Conservation (phyloP, 2,329 filamentous ascomycete genomes). For the Pyrenophora tritici-repentis region DNA sequence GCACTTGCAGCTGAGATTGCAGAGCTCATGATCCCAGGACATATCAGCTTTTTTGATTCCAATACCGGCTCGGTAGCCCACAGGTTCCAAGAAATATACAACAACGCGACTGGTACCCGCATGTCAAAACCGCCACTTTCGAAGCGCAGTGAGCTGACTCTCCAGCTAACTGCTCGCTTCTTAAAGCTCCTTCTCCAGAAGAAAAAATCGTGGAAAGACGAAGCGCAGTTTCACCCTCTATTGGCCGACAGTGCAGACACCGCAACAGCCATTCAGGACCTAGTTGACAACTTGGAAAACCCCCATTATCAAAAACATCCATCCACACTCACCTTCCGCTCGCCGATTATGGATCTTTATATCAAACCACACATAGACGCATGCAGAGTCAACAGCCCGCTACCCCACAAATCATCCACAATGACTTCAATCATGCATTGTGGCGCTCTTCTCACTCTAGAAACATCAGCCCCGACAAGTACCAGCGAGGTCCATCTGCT, state of each 20-base stretch:
- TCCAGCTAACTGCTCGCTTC: background rate
- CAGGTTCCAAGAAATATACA: background rate
- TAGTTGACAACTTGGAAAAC: background rate
- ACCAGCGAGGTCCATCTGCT: background rate
- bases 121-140: background rate
- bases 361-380: background rate
- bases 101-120: background rate
- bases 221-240: background rate
- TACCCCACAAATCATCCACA: background rate
- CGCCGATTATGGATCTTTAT: background rate
- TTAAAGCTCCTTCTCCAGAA: background rate
- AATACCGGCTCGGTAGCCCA: background rate
- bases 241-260: background rate
- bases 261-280: background rate
- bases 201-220: background rate
- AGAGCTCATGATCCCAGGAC: background rate
- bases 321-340: conserved; percentile 1
- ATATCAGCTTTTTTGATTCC: background rate
- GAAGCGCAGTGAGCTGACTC: background rate
- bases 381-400: background rate
- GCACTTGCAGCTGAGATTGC: background rate
- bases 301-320: background rate
- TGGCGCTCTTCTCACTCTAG: conserved; percentile 1
- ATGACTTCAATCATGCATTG: conserved; percentile 5
- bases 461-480: background rate